Evolutionary conservation across 257 asterid genomes (phyloP), one percentile per base, ranked within the genome.

Genomic region (Fraxinus cuspidata): DNA sequence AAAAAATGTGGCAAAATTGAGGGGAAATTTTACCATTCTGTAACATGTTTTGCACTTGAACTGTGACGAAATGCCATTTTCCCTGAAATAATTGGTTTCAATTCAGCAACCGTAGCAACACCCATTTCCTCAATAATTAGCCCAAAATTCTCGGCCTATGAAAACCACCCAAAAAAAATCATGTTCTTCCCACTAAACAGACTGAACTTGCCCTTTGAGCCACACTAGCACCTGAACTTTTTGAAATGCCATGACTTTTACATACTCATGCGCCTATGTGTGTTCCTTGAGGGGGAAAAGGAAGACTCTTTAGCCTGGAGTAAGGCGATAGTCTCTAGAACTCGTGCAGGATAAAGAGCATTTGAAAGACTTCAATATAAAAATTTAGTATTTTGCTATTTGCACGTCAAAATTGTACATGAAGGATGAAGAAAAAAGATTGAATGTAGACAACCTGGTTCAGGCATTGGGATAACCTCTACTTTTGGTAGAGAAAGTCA

Each of bases 1-100:
- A 13, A 58, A 51, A 47, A 40, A 63, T 10, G 34, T 34, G 73
- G 18, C 10, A 53, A 38, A 23, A 38, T 25, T 18, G 21, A 27
- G 37, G 63, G 70, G 5, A 71, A 42, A 7, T 2, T 9, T 29
- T 91, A 94, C 99, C 99, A 92, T 82, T 94, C 97, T 29, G 89
- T 85, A 71, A 81, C 91, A 83, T 90, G 96, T 38, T 92, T 90
- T 60, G 96, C 86, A 80, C 96, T 90, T 12, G 97, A 87, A 84
- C 89, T 89, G 76, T 95, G 97, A 44, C 96, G 95, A 85, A 90
- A 86, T 1, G 92, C 47, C 81, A 90, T 88, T 83, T 91, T 94
- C 29, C 96, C 97, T n/a, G 96, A 90, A 10, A 91, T 86, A 91
- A 87, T 91, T 73, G 97, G 88, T 88, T 94, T 91, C 84, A 92